phyloP scores from a whole-genome alignment of 768 basidiomycete genomes.

The Serendipita sp. region DNA sequence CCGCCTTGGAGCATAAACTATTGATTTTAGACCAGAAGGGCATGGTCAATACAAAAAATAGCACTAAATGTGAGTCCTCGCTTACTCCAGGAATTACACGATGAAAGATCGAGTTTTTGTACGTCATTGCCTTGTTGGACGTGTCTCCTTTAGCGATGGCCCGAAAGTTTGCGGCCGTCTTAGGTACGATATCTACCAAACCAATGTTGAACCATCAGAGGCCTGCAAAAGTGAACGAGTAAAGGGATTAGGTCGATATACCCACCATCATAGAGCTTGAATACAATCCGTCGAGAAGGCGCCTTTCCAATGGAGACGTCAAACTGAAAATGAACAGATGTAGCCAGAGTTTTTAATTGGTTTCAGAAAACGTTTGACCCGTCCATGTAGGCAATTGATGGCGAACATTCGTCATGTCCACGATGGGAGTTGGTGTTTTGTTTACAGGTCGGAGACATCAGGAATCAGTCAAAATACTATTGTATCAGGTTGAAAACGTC shows the following conservation, averaged over 20 bases:
- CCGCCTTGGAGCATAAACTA: conserved; percentile 9
- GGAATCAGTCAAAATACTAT: too few relatives aligned
- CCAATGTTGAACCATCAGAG: too few relatives aligned
- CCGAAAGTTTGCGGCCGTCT: conserved; percentile 67
- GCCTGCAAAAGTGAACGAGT: too few relatives aligned
- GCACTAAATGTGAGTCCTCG: conserved; percentile 16
- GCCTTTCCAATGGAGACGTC: neutral
- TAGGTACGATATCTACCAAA: conserved; percentile 45
- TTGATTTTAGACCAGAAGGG: too few relatives aligned
- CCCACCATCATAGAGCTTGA: neutral
- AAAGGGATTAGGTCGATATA: too few relatives aligned
- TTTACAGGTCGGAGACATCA: too few relatives aligned
- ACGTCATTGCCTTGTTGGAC: conserved; percentile 26
- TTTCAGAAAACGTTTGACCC: neutral
- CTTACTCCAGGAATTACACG: conserved; percentile 28
- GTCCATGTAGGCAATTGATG: too few relatives aligned
- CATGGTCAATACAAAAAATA: neutral
- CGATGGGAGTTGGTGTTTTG: too few relatives aligned
- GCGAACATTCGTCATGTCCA: too few relatives aligned
- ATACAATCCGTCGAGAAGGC: neutral
- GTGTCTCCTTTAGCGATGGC: conserved; percentile 43
- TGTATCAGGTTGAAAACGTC: neutral
- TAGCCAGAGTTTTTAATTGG: neutral
- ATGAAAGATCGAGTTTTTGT: conserved; percentile 53
- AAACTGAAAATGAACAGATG: neutral